Evolutionary conservation across 805 yeast species (phyloP), one percentile per base, ranked within the genome.

Genomic region (Priceomyces medius): DNA sequence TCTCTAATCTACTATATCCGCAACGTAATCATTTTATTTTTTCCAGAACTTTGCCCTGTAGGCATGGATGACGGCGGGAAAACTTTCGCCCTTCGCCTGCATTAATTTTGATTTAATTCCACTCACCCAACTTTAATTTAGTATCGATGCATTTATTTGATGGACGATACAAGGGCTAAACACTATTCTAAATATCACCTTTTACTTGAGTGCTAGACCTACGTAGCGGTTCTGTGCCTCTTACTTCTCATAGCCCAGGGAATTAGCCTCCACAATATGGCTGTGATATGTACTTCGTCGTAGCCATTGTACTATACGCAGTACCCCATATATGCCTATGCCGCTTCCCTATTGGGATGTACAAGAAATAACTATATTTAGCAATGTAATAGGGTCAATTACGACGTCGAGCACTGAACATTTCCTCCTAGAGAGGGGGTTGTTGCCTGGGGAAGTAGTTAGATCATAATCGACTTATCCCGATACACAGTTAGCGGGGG

Each of bases 391-490:
- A 21, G 23, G 24, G 8, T 18, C n/a, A 13, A 20, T 32, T 32
- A 32, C 19, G 35, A 19, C 35, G 35, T 32, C 10, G 21, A 19
- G n/a, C 24, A n/a, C 28, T 21, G 37, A n/a, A 17, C 6, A 9
- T 35, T 9, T 23, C 29, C 29, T 8, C 20, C 12, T 35, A 35
- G 21, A 27, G 21, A 35, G 24, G 38, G 27, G 29, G 14, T 17
- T 10, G 38, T 35, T 35, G 38, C 38, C 28, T 35, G 29, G 38
- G 7, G 23, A 20, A 21, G 17, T 19, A 13, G 38, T 23, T 13
- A 20, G 20, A 21, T 35, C 28, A 18, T 32, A n/a, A 20, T n/a
- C 19, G 7, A 10, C 35, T 18, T 32, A 8, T 18, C 24, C 19
- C 21, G 23, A 19, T 16, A 18, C 14, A 26, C 14, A 26, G 7